Base-by-base conservation (phyloP, 2,329 filamentous ascomycete species). In the Torrubiellomyces zombiae region DNA sequence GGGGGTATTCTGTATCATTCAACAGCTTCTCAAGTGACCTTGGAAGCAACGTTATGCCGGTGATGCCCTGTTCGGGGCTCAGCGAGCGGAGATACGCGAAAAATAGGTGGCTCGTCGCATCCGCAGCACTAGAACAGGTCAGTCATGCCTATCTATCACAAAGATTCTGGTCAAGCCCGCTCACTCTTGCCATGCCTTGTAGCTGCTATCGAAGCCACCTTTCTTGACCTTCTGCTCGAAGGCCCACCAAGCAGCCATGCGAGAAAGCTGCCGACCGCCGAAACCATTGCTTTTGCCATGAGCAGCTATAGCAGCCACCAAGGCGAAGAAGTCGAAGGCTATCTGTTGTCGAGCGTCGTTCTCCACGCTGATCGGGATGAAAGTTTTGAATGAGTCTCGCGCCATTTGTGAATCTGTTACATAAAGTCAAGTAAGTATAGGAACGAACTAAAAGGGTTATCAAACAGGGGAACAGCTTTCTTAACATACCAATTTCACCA, bases 191-290 rank as follows among this genome's bases (percentile, higher is more conserved):
- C 89, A 98, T 21, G 71, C 70, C 44, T 78, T 80, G 53, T 98
- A 98, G 27, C 86, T 85, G 20, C 81, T 81, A 38, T 95, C 89
- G 39, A 98, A 98, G 10, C 89, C 89, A 45, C 78, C 86, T 20
- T 78, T 79, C 6, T 73, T 73, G 45, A 95, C 85, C 23, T 63
- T 68, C 37, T 91, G 81, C 43, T 94, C 86, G 47, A 98, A 98
- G 1, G 86, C 83, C 89, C 89, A 98, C 89, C 89, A 98, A 22
- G 85, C 83, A 20, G 86, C 89, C 65, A 92, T 81, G 37, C 89
- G 71, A 7, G 89, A 95, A 27, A 98, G 65, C 50, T 95, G 95
- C 35, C 85, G 73, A 14, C 89, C 89, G 32, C 83, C 81, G 34
- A 98, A 69, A 21, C 89, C 89, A 47, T 98, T 98, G 27, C 62